Percentiles rank a stretch among this genome's conserved stretches.
Evolutionary conservation across 192 early-diverging fungal species (phyloP).

Genomic region (Backusella sp.): DNA sequence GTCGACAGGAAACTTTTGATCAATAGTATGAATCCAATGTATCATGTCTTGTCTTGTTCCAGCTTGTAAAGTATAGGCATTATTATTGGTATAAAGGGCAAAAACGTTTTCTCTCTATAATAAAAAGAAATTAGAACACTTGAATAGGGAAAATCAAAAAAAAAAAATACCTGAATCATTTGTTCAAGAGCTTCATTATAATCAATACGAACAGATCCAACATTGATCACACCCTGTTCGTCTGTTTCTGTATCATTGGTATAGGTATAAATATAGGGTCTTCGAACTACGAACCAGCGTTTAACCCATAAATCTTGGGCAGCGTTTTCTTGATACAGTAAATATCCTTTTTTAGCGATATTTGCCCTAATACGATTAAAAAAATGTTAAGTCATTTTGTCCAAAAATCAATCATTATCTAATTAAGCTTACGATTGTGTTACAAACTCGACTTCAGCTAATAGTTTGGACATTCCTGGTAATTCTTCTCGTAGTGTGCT

Average conservation of each 20-base stretch:
- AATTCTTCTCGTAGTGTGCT: slow-evolving; percentile 6
- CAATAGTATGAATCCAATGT: slow-evolving; percentile 59
- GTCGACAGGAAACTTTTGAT: slow-evolving; percentile 41
- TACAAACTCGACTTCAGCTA: slow-evolving; percentile 44
- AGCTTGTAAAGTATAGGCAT: slow-evolving; percentile 66
- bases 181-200: slow-evolving; percentile 60
- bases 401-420: neutral
- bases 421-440: slow-evolving; percentile 36
- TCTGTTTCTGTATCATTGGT: slow-evolving; percentile 55
- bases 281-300: slow-evolving; percentile 78
- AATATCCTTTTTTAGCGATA: slow-evolving; percentile 56
- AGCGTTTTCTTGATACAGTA: slow-evolving; percentile 51
- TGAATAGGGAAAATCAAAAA: slow-evolving; percentile 40
- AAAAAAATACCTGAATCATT: slow-evolving; percentile 51
- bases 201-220: slow-evolving; percentile 63
- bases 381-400: neutral
- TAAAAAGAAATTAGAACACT: neutral
- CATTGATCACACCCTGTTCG: slow-evolving; percentile 73
- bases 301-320: slow-evolving; percentile 66
- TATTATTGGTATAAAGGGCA: slow-evolving; percentile 66
- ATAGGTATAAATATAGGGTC: slow-evolving; percentile 82
- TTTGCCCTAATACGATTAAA: slow-evolving; percentile 38
- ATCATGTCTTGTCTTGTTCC: slow-evolving; percentile 60
- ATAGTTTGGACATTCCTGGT: slow-evolving; percentile 27
- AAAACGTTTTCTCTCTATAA: slow-evolving; percentile 60